Evolutionary conservation across 495 filamentous ascomycete species (phyloP), one percentile per base, ranked within the genome.

Genomic region (Talaromyces borbonicus): DNA sequence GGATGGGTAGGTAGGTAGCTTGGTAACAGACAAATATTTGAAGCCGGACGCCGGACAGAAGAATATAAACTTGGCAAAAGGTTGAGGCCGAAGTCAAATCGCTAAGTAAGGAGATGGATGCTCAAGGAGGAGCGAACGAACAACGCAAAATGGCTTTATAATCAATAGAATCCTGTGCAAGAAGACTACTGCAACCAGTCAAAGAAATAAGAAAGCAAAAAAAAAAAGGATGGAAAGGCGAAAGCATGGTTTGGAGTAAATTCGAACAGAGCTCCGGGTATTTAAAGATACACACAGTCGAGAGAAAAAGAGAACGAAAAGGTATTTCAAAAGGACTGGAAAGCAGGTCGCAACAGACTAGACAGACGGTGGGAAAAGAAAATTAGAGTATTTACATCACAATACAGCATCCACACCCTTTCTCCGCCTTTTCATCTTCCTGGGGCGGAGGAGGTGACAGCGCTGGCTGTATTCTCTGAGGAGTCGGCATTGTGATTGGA

Each of bases 371-470:
- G 37, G 15, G 35, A 32, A 33, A 49, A 32, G 30, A 14, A n/a
- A n/a, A n/a, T n/a, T n/a, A n/a, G n/a, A n/a, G n/a, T n/a, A n/a
- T 35, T 68, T 57, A 77, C 72, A 77, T 77, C 40, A 77, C 65
- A 38, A 74, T 61, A 52, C 73, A 77, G 43, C 73, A 74, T 38
- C 69, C 68, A 38, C 73, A 74, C 1, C 69, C 57, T 49, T 65
- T 67, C 26, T 71, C 65, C 52, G 67, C 70, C 47, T 63, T 61
- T 29, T 59, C 58, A 14, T 56, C 56, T 31, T 59, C 50, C 35
- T 60, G 25, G 11, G 29, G 58, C 19, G 66, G 60, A 19, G 65
- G 59, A n/a, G 66, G 61, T 18, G 63, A 56, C 3, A 43, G 12
- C 19, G 61, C 61, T n/a, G 62, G 67, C 27, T 56, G 65, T 59